Base-by-base conservation (phyloP, 2,329 filamentous ascomycete species). In the Diaporthe longicolla region DNA sequence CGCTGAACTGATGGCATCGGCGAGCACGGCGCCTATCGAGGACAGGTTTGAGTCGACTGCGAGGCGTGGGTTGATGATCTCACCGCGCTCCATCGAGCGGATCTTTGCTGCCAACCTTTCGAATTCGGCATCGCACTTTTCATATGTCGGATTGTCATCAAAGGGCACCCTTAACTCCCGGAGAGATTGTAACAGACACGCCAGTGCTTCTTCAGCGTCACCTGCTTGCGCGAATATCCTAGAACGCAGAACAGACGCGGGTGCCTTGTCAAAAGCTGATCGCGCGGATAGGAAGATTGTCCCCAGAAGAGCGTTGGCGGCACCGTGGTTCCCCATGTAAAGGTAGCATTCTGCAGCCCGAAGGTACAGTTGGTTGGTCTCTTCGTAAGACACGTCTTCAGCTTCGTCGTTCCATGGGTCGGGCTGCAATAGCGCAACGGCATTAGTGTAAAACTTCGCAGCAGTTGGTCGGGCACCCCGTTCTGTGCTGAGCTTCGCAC, bases 401-500 rank as follows among this genome's bases (percentile, higher is more conserved):
- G 85, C 82, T 9, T 86, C 87, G 40, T 93, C 91, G 55, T 90
- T 87, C 96, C 96, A 98, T 0, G 94, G 92, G 70, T 94, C 85
- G 9, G 92, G 86, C 80, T 97, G 95, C 19, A 98, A 87, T n/a
- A 98, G 87, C 13, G 88, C 87, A 59, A 98, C 88, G 65, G 94
- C 95, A 71, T 91, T 90, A 58, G 89, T 90, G 82, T 95, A 97
- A 79, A 95, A 98, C 81, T 93, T 94, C 10, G 95, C 89, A 0
- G 95, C 94, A 3, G 95, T 97, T 3, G 92, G 91, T 72, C 94
- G 89, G 2, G 95, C 95, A 21, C 95, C 95, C 70, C 93, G 95
- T 80, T 97, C 94, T 37, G 93, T 90, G 1, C 95, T 94, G 8
- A 89, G 90, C 75, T 93, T 92, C 2, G 94, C 96, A 77, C 94